These are phyloP conservation scores for Ascomycota sp. DNA, from an alignment of 2,329 filamentous ascomycete species.

Conservation along the genomic window DNA sequence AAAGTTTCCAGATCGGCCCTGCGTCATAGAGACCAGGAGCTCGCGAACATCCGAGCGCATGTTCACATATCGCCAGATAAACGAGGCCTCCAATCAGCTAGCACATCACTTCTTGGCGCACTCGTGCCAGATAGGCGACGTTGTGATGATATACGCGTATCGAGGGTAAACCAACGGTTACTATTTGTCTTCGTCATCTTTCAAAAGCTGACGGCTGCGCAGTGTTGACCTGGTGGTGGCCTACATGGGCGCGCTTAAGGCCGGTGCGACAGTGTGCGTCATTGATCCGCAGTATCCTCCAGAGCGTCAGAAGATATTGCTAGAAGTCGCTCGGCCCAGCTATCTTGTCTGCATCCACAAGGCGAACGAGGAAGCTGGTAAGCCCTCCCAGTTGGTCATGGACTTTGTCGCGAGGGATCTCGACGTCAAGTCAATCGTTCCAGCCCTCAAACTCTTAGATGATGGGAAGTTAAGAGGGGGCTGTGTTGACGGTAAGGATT, in stretches of 20 bases:
- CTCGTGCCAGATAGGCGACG: constrained; percentile 57
- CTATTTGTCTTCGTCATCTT: no score
- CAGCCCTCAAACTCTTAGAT: constrained; percentile 47
- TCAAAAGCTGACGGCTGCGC: constrained; percentile 15
- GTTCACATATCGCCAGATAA: constrained; percentile 72
- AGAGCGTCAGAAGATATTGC: constrained; percentile 29
- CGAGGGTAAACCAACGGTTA: no score
- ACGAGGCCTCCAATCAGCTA: constrained; percentile 60
- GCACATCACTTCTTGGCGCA: constrained; percentile 51
- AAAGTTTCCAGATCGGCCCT: constrained; percentile 28
- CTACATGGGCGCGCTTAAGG: constrained; percentile 49
- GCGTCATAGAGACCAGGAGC: constrained; percentile 26
- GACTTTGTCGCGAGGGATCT: constrained; percentile 54
- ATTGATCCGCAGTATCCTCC: constrained; percentile 40
- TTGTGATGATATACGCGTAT: constrained; percentile 82
- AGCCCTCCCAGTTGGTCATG: constrained; percentile 24
- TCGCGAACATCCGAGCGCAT: constrained; percentile 30
- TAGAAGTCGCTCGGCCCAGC: constrained; percentile 55
- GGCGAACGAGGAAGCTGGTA: constrained; percentile 32
- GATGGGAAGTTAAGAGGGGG: constrained; percentile 55
- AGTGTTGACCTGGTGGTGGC: constrained; percentile 42
- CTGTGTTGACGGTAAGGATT: constrained; percentile 20
- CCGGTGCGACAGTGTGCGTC: constrained; percentile 40
- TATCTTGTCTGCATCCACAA: constrained; percentile 46
- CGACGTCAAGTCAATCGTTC: constrained; percentile 48